phyloP scores from a whole-genome alignment of 2,329 filamentous ascomycete genomes.

The Fusarium oligoseptatum region DNA sequence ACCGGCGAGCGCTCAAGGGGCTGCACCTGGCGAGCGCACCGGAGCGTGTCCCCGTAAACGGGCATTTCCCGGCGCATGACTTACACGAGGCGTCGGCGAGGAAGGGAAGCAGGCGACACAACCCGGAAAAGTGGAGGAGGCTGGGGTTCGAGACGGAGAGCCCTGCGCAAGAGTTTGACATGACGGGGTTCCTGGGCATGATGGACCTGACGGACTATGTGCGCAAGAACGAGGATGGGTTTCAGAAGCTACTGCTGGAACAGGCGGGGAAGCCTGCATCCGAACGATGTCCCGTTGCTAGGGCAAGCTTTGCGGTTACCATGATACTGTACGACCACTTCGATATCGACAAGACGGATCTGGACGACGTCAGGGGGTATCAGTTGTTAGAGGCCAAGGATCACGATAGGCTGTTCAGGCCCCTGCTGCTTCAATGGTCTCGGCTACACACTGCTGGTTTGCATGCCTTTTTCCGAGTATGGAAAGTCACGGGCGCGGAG shows the following conservation, averaged over 20 bases:
- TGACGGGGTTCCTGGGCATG: constrained; percentile 90
- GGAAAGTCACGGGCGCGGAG: constrained; percentile 90
- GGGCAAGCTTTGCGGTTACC: constrained; percentile 88
- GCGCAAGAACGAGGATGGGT: constrained; percentile 89
- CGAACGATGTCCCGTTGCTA: constrained; percentile 87
- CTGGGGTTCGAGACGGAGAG: constrained; percentile 93
- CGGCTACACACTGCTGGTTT: constrained; percentile 87
- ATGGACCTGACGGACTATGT: constrained; percentile 98
- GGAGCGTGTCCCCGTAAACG: constrained; percentile 61
- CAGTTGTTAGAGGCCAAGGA: constrained; percentile 81
- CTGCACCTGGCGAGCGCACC: constrained; percentile 86
- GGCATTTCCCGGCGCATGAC: constrained; percentile 54
- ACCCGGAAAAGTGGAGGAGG: constrained; percentile 92
- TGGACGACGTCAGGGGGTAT: constrained; percentile 83
- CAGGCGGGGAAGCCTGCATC: constrained; percentile 80
- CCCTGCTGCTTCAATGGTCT: constrained; percentile 92
- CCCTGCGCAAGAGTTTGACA: constrained; percentile 86
- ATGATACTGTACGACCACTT: constrained; percentile 95
- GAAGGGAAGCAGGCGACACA: constrained; percentile 78
- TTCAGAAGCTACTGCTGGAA: constrained; percentile 91
- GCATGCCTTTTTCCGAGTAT: constrained; percentile 89
- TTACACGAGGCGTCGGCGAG: constrained; percentile 54
- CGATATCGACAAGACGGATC: constrained; percentile 86
- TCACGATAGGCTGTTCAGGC: constrained; percentile 88
- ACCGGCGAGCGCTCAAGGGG: constrained; percentile 86